Percentiles rank a stretch among this genome's conserved stretches.
Evolutionary conservation across 1,139 yeast species (phyloP).

Genomic region (Yamadazyma oceani): DNA sequence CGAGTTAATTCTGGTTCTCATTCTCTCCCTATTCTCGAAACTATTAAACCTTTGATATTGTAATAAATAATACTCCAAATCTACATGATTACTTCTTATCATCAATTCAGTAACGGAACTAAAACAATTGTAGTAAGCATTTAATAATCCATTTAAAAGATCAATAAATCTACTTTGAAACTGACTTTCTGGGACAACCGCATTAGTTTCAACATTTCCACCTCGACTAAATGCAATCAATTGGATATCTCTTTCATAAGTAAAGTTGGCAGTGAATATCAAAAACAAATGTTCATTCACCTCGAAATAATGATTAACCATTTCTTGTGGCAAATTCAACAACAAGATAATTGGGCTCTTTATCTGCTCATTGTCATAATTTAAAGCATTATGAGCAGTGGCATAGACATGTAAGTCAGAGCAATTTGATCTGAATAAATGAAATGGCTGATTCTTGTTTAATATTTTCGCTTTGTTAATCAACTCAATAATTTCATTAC

Average conservation of each 20-base stretch:
- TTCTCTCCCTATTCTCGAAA: slow-evolving; percentile 14
- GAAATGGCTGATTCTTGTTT: slow-evolving; percentile 82
- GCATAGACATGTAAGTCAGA: slow-evolving; percentile 56
- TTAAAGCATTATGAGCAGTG: slow-evolving; percentile 72
- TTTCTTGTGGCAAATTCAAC: slow-evolving; percentile 47
- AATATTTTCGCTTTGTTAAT: slow-evolving; percentile 76
- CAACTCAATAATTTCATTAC: slow-evolving; percentile 56
- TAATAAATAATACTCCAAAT: slow-evolving; percentile 22
- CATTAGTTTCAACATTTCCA: slow-evolving; percentile 24
- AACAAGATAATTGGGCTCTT: slow-evolving; percentile 66
- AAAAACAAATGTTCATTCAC: slow-evolving; percentile 25
- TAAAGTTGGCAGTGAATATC: slow-evolving; percentile 29
- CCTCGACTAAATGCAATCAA: slow-evolving; percentile 29
- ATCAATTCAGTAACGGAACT: slow-evolving; percentile 24
- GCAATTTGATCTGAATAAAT: slow-evolving; percentile 55
- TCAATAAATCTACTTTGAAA: slow-evolving; percentile 22
- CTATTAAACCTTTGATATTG: slow-evolving; percentile 15
- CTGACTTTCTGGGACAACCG: slow-evolving; percentile 22
- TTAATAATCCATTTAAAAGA: slow-evolving; percentile 20
- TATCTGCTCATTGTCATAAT: slow-evolving; percentile 58
- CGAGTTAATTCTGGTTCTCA: slow-evolving; percentile 13
- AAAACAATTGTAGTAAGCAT: slow-evolving; percentile 23
- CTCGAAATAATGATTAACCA: slow-evolving; percentile 25
- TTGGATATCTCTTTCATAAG: slow-evolving; percentile 29
- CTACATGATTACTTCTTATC: slow-evolving; percentile 22